Evolutionary conservation across 2,329 filamentous ascomycete genomes (phyloP), one percentile per base, ranked within the genome.

Genomic region (Monosporascus sp.): DNA sequence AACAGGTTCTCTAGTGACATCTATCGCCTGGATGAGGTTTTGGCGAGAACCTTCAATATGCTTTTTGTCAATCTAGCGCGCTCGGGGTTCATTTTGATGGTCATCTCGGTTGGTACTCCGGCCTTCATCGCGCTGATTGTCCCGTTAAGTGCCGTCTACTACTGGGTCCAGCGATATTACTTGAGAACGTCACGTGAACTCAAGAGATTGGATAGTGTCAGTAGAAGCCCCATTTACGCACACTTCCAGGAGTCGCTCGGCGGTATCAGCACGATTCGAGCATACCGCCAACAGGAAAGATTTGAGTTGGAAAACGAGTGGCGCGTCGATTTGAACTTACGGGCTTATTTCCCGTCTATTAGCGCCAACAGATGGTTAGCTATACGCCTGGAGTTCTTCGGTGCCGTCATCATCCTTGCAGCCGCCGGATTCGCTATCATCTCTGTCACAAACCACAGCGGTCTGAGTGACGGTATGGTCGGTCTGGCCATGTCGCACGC

Each of bases 41-140:
- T 99, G 62, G 93, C 94, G 59, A 87, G 95, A 60, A 96, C 91
- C 16, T 99, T 99, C 78, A 97, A 97, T 73, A 97, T 97, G 92
- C 76, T 93, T 56, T 93, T 94, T 66, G 84, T 85, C 64, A 93
- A 93, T 64, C 76, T 82, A 36, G 87, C 85, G 51, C 82, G 83
- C 56, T 90, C 90, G 11, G 74, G 83, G 17, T 97, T 97, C 73
- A 99, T 91, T 6, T 80, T 99, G 60, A 81, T 84, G 43, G 85
- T 99, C 66, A 96, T 99, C 61, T 90, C 89, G 16, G 79, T 86
- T 44, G 78, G 90, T 3, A 94, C 88, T 1, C 95, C 94, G 9
- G 79, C 83, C 7, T 97, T 99, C 68, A 71, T 91, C 49, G 76
- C 86, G 11, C 70, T 97, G 54, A 92, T 96, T 61, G 64, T 97